Evolutionary conservation across 2,329 filamentous ascomycete genomes (phyloP).

Genomic region (Aspergillus intermedius): DNA sequence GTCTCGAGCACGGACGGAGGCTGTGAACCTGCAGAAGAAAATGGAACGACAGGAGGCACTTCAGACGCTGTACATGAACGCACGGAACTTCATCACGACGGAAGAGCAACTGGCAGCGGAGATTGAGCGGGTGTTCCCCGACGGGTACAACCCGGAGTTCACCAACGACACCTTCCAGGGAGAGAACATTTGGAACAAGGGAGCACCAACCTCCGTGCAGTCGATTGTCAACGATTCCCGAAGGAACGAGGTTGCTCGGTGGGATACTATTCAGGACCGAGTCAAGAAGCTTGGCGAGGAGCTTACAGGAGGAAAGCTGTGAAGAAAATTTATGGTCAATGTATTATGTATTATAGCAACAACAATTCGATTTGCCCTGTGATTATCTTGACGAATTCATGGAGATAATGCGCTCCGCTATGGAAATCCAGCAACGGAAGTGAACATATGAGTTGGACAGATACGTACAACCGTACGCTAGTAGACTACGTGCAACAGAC

Average conservation of each 20-base stretch:
- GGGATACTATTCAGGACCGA: constrained; percentile 48
- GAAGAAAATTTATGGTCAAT: constrained; percentile 6
- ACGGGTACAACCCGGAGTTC: constrained; percentile 44
- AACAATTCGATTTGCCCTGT: background rate
- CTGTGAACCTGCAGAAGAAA: constrained; percentile 46
- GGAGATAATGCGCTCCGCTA: too few species aligned
- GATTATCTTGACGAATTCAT: too few species aligned
- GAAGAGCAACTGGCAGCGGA: constrained; percentile 68
- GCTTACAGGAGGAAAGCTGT: constrained; percentile 61
- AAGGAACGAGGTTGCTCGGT: constrained; percentile 28
- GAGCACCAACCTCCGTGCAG: constrained; percentile 38
- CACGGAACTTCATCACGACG: constrained; percentile 76
- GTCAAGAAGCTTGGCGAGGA: constrained; percentile 60
- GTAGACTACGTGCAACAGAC: too few species aligned
- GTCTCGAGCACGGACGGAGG: constrained; percentile 32
- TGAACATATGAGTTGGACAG: too few species aligned
- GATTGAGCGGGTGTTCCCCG: constrained; percentile 70
- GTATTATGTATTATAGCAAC: constrained; percentile 1
- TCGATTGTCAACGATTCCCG: constrained; percentile 23
- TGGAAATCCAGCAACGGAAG: too few species aligned
- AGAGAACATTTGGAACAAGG: constrained; percentile 48
- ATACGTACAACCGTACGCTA: too few species aligned
- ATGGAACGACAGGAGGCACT: constrained; percentile 63
- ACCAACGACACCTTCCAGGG: constrained; percentile 36
- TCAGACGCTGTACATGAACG: constrained; percentile 84